Base-by-base conservation (phyloP, 1,139 yeast genomes). In the Nakaseomyces nivariensis region DNA sequence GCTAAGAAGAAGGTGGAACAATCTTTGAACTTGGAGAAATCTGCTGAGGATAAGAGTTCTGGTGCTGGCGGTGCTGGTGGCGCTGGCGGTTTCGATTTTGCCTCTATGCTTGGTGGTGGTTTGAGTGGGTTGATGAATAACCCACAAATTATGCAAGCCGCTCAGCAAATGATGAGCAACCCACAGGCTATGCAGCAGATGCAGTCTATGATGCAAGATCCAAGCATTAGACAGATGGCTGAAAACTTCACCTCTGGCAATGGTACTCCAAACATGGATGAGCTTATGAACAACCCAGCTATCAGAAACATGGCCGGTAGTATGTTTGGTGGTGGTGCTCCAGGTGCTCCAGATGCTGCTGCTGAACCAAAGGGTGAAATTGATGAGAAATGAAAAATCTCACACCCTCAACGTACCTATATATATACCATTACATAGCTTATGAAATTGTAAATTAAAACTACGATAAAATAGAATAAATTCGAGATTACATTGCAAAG, bases 71-170 rank as follows among this genome's bases (percentile, higher is more conserved):
- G 66, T 27, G 55, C 64, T 11, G 59, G 67, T 24, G 61, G 66
- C 11, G 75, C 80, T 40, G 82, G 84, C 48, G 92, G 92, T 5
- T 64, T 83, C 68, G 95, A 86, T 61, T 69, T 88, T 26, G 70
- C 85, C 44, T 70, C 72, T 13, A 72, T 82, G 80, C 71, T 82
- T 55, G 84, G 83, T 45, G 79, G 78, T 47, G 83, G 81, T 48
- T 74, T 76, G 40, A 85, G 86, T 48, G 86, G 87, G 48, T 70
- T 90, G 73, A 76, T 92, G 82, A 83, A 78, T 71, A 88, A 90
- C 70, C 97, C 97, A 17, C 89, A 83, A 68, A 68, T 92, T 53
- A 84, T 84, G 87, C 88, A 85, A 70, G 94, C 95, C 62, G 97
- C 97, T 40, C 94, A 88, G 67, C 81, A 81, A 64, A 79, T 92